These are phyloP conservation scores for Mollisiaceae sp. DNA, from an alignment of 2,329 filamentous ascomycete genomes.

Conservation along the genomic window DNA sequence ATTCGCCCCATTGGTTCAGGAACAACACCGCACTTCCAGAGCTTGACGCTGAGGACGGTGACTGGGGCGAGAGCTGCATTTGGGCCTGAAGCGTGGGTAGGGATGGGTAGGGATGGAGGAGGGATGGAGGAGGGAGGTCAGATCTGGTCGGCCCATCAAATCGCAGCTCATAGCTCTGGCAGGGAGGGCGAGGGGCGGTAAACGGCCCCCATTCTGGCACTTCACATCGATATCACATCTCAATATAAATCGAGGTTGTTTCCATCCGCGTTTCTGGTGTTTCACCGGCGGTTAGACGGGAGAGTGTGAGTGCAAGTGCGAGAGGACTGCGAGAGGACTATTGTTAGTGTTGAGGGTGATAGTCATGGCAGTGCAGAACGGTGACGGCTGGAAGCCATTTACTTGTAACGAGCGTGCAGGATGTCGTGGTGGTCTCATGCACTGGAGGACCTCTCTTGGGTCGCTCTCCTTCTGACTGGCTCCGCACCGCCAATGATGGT, in stretches of 20 bases:
- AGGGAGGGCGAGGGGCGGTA: too few species aligned
- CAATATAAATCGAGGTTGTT: neutral
- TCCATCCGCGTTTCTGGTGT: neutral
- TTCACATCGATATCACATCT: neutral
- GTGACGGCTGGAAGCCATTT: neutral
- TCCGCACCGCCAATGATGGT: slow-evolving; percentile 18
- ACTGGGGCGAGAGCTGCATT: neutral
- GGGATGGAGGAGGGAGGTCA: neutral
- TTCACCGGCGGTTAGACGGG: slow-evolving; percentile 15
- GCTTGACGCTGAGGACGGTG: neutral
- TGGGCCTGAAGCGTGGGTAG: neutral
- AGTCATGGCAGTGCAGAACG: slow-evolving; percentile 3
- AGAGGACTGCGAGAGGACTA: slow-evolving; percentile 7
- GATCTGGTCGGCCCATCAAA: neutral
- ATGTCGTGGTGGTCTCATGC: slow-evolving; percentile 28
- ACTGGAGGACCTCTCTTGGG: slow-evolving; percentile 16
- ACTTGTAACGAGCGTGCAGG: slow-evolving; percentile 12
- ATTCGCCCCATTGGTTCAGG: slow-evolving; percentile 8
- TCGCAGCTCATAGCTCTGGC: neutral
- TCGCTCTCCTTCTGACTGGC: slow-evolving; percentile 22
- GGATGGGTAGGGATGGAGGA: too few species aligned
- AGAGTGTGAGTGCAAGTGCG: slow-evolving; percentile 4
- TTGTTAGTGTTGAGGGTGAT: slow-evolving; percentile 6
- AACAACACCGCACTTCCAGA: neutral
- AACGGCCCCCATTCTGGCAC: neutral